A percentile compares a stretch with the other conserved stretches of the same genome.
These are phyloP conservation scores for Entomortierella parvispora DNA, from an alignment of 192 early-diverging fungal species.

Conservation along the genomic window DNA sequence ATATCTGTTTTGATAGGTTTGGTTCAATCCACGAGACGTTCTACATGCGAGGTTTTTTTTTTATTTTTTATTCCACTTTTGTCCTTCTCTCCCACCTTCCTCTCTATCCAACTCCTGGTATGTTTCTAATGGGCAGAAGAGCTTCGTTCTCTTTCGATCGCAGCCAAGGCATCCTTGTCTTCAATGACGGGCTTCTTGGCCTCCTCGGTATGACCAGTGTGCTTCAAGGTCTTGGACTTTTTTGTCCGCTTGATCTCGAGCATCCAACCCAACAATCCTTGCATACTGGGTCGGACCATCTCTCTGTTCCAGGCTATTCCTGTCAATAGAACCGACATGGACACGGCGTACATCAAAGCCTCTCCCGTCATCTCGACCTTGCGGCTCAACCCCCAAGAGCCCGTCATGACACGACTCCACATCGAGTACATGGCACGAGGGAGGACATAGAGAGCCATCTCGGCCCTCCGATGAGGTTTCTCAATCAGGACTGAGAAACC, in stretches of 20 bases:
- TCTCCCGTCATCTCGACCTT: constrained; percentile 52
- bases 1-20: too few species aligned
- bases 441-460: constrained; percentile 65
- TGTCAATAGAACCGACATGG: constrained; percentile 61
- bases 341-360: constrained; percentile 58
- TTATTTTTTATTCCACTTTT: too few species aligned
- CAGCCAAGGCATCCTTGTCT: constrained; percentile 17
- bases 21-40: too few species aligned
- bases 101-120: too few species aligned
- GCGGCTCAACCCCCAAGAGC: constrained; percentile 23
- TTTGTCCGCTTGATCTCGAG: constrained; percentile 28
- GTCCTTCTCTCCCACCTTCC: too few species aligned
- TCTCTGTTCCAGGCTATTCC: constrained; percentile 56
- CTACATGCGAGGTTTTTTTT: too few species aligned
- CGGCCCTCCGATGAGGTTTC: constrained; percentile 59
- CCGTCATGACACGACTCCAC: constrained; percentile 55
- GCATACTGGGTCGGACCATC: constrained; percentile 61
- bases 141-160: constrained; percentile 14
- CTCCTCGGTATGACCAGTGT: constrained; percentile 1
- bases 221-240: not conserved
- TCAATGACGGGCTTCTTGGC: constrained; percentile 1
- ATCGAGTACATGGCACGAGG: constrained; percentile 62
- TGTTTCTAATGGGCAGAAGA: not conserved
- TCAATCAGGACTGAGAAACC: constrained; percentile 76
- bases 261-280: constrained; percentile 65